Evolutionary conservation across 805 yeast genomes (phyloP).

Genomic region (Dipodascus geniculatus): DNA sequence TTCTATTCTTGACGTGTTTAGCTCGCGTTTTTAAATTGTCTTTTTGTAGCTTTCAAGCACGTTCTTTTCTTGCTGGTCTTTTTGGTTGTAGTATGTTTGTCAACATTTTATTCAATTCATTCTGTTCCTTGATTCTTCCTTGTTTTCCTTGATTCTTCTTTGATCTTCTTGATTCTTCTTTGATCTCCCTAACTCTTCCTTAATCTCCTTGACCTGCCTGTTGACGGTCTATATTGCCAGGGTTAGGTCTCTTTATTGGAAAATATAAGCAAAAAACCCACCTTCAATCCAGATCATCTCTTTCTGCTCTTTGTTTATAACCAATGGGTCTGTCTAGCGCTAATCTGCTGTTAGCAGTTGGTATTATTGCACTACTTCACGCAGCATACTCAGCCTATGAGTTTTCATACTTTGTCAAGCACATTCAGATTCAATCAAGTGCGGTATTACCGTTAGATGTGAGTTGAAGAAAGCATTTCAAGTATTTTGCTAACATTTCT

Average conservation of each 20-base stretch:
- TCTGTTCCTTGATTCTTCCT: too few species aligned
- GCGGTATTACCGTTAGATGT: conserved; percentile 5
- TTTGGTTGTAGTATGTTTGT: too few species aligned
- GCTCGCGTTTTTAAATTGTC: too few species aligned
- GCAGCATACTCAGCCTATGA: conserved; percentile 2
- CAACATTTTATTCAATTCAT: too few species aligned
- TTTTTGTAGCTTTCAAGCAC: too few species aligned
- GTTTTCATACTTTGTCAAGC: conserved; percentile 9
- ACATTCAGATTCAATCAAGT: conserved; percentile 8
- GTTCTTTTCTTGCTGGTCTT: too few species aligned
- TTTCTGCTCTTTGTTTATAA: not conserved
- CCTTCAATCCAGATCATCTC: not conserved
- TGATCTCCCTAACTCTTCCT: too few species aligned
- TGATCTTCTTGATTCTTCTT: too few species aligned
- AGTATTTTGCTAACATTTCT: conserved; percentile 3
- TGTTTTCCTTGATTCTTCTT: too few species aligned
- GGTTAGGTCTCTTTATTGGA: not conserved
- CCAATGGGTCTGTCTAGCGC: not conserved
- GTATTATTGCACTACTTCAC: not conserved
- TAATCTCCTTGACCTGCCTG: too few species aligned
- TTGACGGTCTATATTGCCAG: not conserved
- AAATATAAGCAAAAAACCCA: not conserved
- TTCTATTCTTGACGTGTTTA: too few species aligned
- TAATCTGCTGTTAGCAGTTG: not conserved
- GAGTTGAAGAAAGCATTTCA: not conserved